Percentiles rank a stretch among this genome's conserved stretches.
These are phyloP conservation scores for bread wheat (Triticum aestivum) DNA, from an alignment of 176 grass and related monocot genomes.

Conservation along the genomic window IWGSC_CS_RefSeq_v2.1 NC_057806.1:463316001-463316500, in stretches of 20 bases:
- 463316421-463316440: conserved; percentile 40
- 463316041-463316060: not conserved
- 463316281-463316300: conserved; percentile 72
- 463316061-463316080: not conserved
- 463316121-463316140: conserved; percentile 44
- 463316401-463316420: conserved; percentile 5
- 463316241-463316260: conserved; percentile 56
- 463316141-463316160: conserved; percentile 86
- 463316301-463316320: conserved; percentile 42
- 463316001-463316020: conserved; percentile 45
- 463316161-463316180: conserved; percentile 50
- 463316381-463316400: conserved; percentile 22
- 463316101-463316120: conserved; percentile 38
- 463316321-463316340: not conserved
- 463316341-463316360: not conserved
- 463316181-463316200: conserved; percentile 53
- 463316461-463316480: conserved; percentile 39
- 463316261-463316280: conserved; percentile 69
- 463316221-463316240: conserved; percentile 41
- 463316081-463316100: no score
- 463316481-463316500: not conserved
- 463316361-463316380: not conserved
- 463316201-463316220: conserved; percentile 40
- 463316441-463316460: conserved; percentile 18
- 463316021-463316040: conserved; percentile 35